A percentile compares a stretch with the other conserved stretches of the same genome.
Conservation (phyloP, 352 stramenopile genomes). For the Poterioochromonas sp. region DNA sequence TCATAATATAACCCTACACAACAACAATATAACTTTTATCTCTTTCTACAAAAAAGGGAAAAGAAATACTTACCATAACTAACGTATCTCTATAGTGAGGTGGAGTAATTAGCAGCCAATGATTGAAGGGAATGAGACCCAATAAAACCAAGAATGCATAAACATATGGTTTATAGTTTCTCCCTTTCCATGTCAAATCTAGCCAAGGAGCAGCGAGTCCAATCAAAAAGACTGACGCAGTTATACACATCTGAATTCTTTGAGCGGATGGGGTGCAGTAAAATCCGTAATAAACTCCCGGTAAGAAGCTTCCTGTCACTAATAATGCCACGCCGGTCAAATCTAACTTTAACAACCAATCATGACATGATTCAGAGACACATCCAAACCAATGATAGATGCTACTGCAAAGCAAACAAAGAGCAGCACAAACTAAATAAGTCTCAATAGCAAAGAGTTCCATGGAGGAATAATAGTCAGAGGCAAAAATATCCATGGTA, state of each 20-base stretch:
- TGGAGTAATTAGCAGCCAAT: constrained; percentile 25
- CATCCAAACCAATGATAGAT: constrained; percentile 28
- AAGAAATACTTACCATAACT: neutral
- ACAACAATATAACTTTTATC: neutral
- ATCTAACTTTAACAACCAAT: constrained; percentile 5
- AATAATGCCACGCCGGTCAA: constrained; percentile 25
- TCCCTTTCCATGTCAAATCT: neutral
- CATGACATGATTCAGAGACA: neutral
- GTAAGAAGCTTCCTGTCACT: constrained; percentile 16
- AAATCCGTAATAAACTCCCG: constrained; percentile 25
- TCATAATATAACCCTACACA: neutral
- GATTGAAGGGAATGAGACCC: neutral
- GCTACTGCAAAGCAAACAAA: constrained; percentile 20
- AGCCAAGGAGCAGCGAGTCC: neutral
- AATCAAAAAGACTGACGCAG: neutral
- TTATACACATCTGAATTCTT: neutral
- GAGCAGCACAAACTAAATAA: constrained; percentile 4
- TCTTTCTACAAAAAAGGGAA: neutral
- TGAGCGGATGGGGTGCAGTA: neutral
- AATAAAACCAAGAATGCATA: neutral
- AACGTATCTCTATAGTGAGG: neutral
- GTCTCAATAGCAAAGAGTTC: neutral
- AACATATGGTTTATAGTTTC: neutral
- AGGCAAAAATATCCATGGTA: neutral
- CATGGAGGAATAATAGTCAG: neutral